A percentile compares a stretch with the other conserved stretches of the same genome.
These are phyloP conservation scores for Solanum ossicruentum DNA, from an alignment of 257 asterid species.

Conservation along the genomic window DNA sequence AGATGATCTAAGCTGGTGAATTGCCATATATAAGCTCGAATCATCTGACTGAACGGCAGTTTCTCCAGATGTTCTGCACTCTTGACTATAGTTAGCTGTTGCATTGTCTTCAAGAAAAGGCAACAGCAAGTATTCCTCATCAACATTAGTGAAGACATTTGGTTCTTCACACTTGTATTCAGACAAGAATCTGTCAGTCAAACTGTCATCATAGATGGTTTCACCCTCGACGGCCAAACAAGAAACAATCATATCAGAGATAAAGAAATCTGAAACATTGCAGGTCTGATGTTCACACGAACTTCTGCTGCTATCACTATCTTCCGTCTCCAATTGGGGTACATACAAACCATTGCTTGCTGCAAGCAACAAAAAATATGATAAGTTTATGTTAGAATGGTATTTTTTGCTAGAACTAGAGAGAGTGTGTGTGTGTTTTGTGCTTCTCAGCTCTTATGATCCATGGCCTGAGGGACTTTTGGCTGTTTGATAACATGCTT, in stretches of 20 bases:
- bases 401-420: not conserved
- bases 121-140: constrained; percentile 50
- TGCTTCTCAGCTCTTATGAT: not conserved
- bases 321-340: constrained; percentile 68
- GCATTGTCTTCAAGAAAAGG: constrained; percentile 53
- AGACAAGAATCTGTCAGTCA: constrained; percentile 31
- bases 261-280: constrained; percentile 54
- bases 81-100: constrained; percentile 31
- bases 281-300: constrained; percentile 47
- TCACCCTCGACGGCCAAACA: constrained; percentile 36
- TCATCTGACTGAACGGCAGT: constrained; percentile 21
- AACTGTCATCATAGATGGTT: constrained; percentile 29
- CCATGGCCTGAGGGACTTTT: not conserved
- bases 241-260: constrained; percentile 71
- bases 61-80: constrained; percentile 31
- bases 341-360: constrained; percentile 49
- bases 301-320: constrained; percentile 65
- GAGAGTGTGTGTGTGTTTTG: not conserved
- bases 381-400: not conserved
- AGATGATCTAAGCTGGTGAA: constrained; percentile 51
- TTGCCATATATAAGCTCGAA: constrained; percentile 64
- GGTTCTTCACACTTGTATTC: constrained; percentile 63
- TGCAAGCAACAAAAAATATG: constrained; percentile 10
- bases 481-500: not conserved
- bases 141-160: constrained; percentile 35